Percentiles rank a stretch among this genome's conserved stretches.
Evolutionary conservation across 768 basidiomycete genomes (phyloP).

Genomic region (Serendipita indica): DNA sequence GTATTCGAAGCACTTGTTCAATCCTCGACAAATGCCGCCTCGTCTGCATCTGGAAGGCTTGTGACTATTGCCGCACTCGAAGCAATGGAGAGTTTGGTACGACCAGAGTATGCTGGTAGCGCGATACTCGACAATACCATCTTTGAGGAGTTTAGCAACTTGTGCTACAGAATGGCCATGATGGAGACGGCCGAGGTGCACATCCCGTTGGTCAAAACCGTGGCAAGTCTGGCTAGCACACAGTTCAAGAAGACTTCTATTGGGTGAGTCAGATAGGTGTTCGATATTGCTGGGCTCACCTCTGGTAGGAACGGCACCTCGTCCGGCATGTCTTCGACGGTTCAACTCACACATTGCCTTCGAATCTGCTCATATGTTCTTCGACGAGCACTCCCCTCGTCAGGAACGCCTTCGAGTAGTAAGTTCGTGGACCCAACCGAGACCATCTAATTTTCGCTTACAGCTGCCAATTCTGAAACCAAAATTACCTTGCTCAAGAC

Average conservation of each 20-base stretch:
- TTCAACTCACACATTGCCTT: constrained; percentile 48
- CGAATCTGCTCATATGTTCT: constrained; percentile 72
- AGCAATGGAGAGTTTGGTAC: constrained; percentile 66
- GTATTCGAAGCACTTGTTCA: constrained; percentile 74
- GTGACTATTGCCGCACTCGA: constrained; percentile 50
- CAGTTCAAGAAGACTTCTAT: constrained; percentile 18
- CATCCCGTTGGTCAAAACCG: constrained; percentile 52
- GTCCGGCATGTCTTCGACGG: constrained; percentile 14
- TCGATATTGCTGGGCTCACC: background rate
- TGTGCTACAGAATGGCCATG: constrained; percentile 83
- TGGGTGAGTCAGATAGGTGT: constrained; percentile 8
- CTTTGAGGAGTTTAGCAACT: constrained; percentile 78
- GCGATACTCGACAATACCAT: constrained; percentile 67
- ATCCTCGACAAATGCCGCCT: constrained; percentile 44
- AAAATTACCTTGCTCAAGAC: constrained; percentile 36
- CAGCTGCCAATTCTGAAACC: background rate
- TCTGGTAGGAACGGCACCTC: background rate
- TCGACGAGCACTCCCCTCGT: constrained; percentile 49
- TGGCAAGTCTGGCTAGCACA: constrained; percentile 39
- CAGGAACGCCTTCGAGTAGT: constrained; percentile 41
- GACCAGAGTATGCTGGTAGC: constrained; percentile 64
- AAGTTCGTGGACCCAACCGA: constrained; percentile 16
- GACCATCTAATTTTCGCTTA: background rate
- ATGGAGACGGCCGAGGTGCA: constrained; percentile 65
- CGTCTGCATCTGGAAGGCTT: constrained; percentile 29